A percentile compares a stretch with the other conserved stretches of the same genome.
These are phyloP conservation scores for Sanghuangporus baumii DNA, from an alignment of 1,284 basidiomycete species.

Conservation along the genomic window DNA sequence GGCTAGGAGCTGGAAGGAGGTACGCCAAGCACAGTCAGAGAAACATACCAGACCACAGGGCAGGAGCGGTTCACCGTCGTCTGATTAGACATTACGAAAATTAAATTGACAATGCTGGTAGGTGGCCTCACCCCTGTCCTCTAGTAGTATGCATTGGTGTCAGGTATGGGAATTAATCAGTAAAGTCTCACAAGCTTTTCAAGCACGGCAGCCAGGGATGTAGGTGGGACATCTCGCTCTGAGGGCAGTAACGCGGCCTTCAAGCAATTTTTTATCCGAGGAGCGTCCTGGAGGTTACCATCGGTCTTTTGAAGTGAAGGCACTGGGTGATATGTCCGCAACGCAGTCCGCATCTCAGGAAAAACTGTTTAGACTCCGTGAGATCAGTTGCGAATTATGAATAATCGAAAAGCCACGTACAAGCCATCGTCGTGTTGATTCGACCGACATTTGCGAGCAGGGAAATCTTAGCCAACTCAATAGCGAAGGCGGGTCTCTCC, in stretches of 20 bases:
- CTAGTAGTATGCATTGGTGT: slow-evolving; percentile 28
- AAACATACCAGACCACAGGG: background rate
- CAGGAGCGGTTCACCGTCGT: slow-evolving; percentile 36
- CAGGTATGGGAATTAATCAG: slow-evolving; percentile 17
- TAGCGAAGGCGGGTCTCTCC: slow-evolving; percentile 57
- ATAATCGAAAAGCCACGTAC: slow-evolving; percentile 37
- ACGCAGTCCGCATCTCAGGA: slow-evolving; percentile 76
- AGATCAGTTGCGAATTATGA: background rate
- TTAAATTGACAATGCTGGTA: slow-evolving; percentile 55
- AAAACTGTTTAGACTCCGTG: slow-evolving; percentile 41
- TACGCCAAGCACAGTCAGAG: background rate
- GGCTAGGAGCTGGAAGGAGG: slow-evolving; percentile 51
- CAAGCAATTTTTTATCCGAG: slow-evolving; percentile 67
- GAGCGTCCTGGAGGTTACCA: slow-evolving; percentile 77
- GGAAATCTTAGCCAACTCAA: slow-evolving; percentile 73
- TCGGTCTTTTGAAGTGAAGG: slow-evolving; percentile 73
- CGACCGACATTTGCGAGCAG: slow-evolving; percentile 77
- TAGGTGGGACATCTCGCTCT: slow-evolving; percentile 41
- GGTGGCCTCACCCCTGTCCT: slow-evolving; percentile 46
- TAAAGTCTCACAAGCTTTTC: slow-evolving; percentile 35
- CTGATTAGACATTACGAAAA: slow-evolving; percentile 55
- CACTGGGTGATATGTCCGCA: slow-evolving; percentile 79
- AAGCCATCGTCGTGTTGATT: slow-evolving; percentile 83
- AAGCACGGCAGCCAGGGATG: slow-evolving; percentile 43
- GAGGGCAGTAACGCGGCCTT: slow-evolving; percentile 45